Evolutionary conservation across 108 stramenopile species (phyloP).

Genomic region (Discostella pseudostelligera): DNA sequence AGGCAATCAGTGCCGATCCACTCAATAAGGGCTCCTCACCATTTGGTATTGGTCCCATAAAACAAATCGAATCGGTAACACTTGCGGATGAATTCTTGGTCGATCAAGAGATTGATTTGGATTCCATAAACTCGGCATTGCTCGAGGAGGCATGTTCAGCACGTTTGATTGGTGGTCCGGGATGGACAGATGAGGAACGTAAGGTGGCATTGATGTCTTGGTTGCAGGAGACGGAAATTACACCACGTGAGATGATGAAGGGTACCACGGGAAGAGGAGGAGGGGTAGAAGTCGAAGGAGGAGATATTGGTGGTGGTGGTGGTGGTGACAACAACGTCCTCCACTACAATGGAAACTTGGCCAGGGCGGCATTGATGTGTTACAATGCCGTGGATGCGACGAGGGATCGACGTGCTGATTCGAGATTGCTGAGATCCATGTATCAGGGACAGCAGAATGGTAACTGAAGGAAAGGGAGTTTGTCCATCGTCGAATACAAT

Average conservation of each 20-base stretch:
- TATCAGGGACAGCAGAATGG: conserved; percentile 39
- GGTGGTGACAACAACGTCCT: background rate
- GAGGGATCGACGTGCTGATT: conserved; percentile 54
- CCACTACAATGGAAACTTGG: conserved; percentile 78
- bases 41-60: conserved; percentile 58
- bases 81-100: conserved; percentile 72
- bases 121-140: conserved; percentile 28
- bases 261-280: conserved; percentile 14
- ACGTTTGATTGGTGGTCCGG: conserved; percentile 64
- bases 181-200: conserved; percentile 61
- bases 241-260: conserved; percentile 24
- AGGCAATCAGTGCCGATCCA: conserved; percentile 46
- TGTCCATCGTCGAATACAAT: no score
- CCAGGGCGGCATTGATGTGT: conserved; percentile 61
- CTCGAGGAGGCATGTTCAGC: conserved; percentile 72
- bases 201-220: conserved; percentile 53
- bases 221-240: conserved; percentile 52
- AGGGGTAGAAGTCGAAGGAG: conserved; percentile 11
- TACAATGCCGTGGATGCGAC: conserved; percentile 63
- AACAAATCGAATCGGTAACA: conserved; percentile 53
- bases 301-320: background rate
- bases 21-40: conserved; percentile 55
- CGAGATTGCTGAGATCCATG: conserved; percentile 51
- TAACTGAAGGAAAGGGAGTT: no score
- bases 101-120: conserved; percentile 54